These are phyloP conservation scores for Calonectria henricotiae DNA, from an alignment of 2,329 filamentous ascomycete genomes.

Conservation along the genomic window DNA sequence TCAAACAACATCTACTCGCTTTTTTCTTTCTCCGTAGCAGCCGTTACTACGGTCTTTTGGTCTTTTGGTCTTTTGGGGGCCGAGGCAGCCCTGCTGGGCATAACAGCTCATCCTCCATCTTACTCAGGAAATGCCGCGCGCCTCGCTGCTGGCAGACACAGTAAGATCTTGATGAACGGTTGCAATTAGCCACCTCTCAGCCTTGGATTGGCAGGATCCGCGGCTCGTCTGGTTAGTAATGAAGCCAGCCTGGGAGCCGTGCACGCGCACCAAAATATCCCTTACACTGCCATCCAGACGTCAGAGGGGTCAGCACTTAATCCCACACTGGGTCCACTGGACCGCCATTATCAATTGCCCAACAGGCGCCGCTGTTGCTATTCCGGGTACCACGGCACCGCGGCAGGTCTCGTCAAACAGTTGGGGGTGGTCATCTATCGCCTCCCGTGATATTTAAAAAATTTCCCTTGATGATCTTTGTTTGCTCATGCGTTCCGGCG, in stretches of 20 bases:
- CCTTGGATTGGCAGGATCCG: conserved; percentile 26
- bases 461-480: conserved; percentile 5
- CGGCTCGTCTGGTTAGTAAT: conserved; percentile 34
- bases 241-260: conserved; percentile 24
- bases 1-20: not conserved
- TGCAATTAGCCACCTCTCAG: conserved; percentile 27
- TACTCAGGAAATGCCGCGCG: conserved; percentile 8
- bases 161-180: conserved; percentile 23
- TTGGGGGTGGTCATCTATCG: conserved; percentile 22
- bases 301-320: conserved; percentile 50
- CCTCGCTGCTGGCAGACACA: conserved; percentile 27
- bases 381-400: conserved; percentile 33
- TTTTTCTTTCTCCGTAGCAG: not conserved
- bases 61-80: conserved; percentile 3
- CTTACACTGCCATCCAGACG: conserved; percentile 34
- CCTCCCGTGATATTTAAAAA: conserved; percentile 21
- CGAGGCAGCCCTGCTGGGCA: conserved; percentile 17
- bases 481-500: not conserved
- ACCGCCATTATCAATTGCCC: conserved; percentile 33
- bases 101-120: not conserved
- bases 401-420: conserved; percentile 10
- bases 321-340: conserved; percentile 41
- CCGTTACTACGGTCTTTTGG: not conserved
- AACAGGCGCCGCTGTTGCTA: conserved; percentile 33
- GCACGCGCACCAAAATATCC: conserved; percentile 12